Evolutionary conservation across 225 moss, liverwort and hornwort genomes (phyloP).

Genomic region (Pseudoscleropodium purum): DNA sequence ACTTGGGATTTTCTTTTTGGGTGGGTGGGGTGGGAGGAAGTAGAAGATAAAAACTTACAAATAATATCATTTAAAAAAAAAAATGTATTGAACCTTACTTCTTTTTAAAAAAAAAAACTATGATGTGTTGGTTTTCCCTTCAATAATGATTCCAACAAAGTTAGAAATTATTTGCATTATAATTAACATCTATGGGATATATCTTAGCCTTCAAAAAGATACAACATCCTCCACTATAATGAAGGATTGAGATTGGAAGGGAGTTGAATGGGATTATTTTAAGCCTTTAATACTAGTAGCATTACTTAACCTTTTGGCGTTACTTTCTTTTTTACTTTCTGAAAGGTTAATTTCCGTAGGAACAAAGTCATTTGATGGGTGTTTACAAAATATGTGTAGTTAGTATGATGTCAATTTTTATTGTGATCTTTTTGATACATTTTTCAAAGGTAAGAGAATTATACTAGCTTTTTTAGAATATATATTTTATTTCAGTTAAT

Average conservation of each 20-base stretch:
- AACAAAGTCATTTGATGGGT: too few species aligned
- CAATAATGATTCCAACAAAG: background rate
- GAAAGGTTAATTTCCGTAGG: too few species aligned
- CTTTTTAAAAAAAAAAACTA: background rate
- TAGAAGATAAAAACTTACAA: background rate
- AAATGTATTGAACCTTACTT: background rate
- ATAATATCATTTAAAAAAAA: background rate
- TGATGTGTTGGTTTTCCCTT: too few species aligned
- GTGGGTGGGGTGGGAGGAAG: too few species aligned
- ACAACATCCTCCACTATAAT: accelerated
- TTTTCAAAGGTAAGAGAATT: background rate
- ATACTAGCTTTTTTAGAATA: accelerated
- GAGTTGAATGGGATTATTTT: background rate
- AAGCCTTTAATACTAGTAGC: too few species aligned
- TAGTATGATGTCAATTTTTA: background rate
- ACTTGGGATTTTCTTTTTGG: too few species aligned
- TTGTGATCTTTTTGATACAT: background rate
- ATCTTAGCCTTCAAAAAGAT: too few species aligned
- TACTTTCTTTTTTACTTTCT: background rate
- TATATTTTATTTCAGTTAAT: background rate
- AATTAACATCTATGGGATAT: background rate
- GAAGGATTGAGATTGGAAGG: background rate
- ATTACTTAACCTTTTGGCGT: background rate
- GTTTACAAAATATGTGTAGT: background rate
- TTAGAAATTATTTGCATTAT: background rate